Evolutionary conservation across 2,329 filamentous ascomycete genomes (phyloP).

Genomic region (Epichloe sibirici): DNA sequence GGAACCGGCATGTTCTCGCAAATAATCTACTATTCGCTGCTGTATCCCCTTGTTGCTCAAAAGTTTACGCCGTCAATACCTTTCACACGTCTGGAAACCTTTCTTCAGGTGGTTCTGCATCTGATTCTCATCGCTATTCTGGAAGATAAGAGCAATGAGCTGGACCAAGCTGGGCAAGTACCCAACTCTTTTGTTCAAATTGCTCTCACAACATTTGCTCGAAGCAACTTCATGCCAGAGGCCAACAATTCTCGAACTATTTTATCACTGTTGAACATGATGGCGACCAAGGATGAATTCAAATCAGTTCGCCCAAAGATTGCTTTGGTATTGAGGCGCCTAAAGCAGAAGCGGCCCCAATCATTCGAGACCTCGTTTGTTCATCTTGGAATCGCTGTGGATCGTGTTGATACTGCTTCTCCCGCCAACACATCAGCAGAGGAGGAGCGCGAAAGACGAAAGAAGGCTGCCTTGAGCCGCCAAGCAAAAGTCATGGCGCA

Average conservation of each 20-base stretch:
- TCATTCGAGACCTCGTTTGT: slow-evolving; percentile 59
- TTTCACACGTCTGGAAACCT: slow-evolving; percentile 74
- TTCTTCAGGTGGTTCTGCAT: slow-evolving; percentile 83
- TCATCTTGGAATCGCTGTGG: slow-evolving; percentile 53
- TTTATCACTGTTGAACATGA: slow-evolving; percentile 48
- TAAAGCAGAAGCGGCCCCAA: slow-evolving; percentile 70
- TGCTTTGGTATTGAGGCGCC: slow-evolving; percentile 65
- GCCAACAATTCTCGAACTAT: slow-evolving; percentile 48
- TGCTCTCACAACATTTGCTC: slow-evolving; percentile 52
- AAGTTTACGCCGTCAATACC: slow-evolving; percentile 63
- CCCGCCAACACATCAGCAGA: slow-evolving; percentile 58
- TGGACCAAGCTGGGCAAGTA: slow-evolving; percentile 32
- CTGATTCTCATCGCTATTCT: slow-evolving; percentile 73
- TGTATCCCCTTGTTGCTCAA: slow-evolving; percentile 63
- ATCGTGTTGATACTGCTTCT: slow-evolving; percentile 70
- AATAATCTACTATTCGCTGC: slow-evolving; percentile 75
- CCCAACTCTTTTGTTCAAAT: slow-evolving; percentile 59
- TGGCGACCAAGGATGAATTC: slow-evolving; percentile 59
- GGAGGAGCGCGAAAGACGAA: slow-evolving; percentile 71
- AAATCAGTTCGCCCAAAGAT: slow-evolving; percentile 79
- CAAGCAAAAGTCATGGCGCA: slow-evolving; percentile 95
- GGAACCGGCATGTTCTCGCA: slow-evolving; percentile 77
- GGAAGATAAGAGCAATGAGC: slow-evolving; percentile 59
- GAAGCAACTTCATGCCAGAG: slow-evolving; percentile 47
- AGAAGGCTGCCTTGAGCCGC: slow-evolving; percentile 77